Percentiles rank a stretch among this genome's conserved stretches.
Conservation (phyloP, 805 yeast genomes). For the Nakazawaea anatomiae region DNA sequence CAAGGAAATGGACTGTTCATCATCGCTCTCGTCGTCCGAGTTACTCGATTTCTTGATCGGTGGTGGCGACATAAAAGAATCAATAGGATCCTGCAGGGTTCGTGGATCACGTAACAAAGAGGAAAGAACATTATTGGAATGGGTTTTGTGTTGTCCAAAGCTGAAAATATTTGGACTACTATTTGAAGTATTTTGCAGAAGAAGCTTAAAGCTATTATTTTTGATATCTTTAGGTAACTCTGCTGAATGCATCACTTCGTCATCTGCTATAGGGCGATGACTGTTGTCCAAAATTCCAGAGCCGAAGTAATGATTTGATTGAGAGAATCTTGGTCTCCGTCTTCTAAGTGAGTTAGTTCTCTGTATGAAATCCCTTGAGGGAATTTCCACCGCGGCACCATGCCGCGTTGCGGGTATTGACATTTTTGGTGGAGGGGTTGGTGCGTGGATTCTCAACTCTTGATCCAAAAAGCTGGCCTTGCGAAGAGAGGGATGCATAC, state of each 20-base stretch:
- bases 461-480: constrained; percentile 2
- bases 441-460: constrained; percentile 19
- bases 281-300: background rate
- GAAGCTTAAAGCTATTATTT: background rate
- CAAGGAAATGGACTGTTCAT: constrained; percentile 64
- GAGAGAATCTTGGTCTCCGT: constrained; percentile 16
- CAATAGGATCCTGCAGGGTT: background rate
- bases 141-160: background rate
- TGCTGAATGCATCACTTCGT: background rate
- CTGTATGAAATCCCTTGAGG: constrained; percentile 21
- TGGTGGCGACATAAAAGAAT: background rate
- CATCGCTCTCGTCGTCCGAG: constrained; percentile 40
- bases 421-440: constrained; percentile 62
- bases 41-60: constrained; percentile 15
- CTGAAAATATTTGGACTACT: constrained; percentile 8
- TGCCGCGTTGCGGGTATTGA: constrained; percentile 78
- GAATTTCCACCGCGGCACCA: constrained; percentile 76
- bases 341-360: constrained; percentile 17
- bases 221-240: background rate
- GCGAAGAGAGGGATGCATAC: constrained; percentile 3
- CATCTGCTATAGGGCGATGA: background rate
- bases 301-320: background rate
- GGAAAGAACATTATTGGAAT: background rate
- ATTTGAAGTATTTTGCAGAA: constrained; percentile 6
- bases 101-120: background rate